Base-by-base conservation (phyloP, 345 rosid genomes). In the Pistacia integerrima region DNA sequence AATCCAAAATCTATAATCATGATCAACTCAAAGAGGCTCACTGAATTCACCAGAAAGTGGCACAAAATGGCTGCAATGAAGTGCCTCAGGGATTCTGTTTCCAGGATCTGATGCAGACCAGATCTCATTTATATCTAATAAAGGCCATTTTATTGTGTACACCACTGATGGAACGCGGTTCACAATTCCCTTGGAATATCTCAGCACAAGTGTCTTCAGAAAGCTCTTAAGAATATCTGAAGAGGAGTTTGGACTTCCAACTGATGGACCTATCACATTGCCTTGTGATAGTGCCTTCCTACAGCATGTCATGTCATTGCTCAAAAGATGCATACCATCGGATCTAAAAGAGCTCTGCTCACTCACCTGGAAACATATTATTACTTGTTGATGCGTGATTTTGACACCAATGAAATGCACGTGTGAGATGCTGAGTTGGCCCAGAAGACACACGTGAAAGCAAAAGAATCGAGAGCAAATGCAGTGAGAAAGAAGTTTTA, bases 141-240 rank as follows among this genome's bases (percentile, higher is more conserved):
- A 79, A 69, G 85, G 82, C 20, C 74, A 63, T 73, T 79, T 82
- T 41, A 69, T 81, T 3, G 76, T 81, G 8, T 81, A 78, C 71
- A 72, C 81, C 3, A 54, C 2, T 4, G 81, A 84, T 9, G 49
- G 22, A 10, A 64, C 54, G 12, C 64, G 75, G 48, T 77, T 79
- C 36, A 10, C 67, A 51, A 20, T 85, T 46, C 83, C 87, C 4
- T 30, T 79, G 51, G 46, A 65, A 25, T 74, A 61, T 79, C 85
- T 82, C 38, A 58, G 13, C 64, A 79, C 33, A 5, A 48, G 5
- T 14, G 57, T 68, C 17, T 51, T 81, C 38, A 5, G 35, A 0
- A 65, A 76, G 69, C 79, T 71, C 3, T 52, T 80, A 11, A 80
- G 58, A 20, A 20, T 76, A 35, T 71, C 79, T 2, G 74, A 71